Conservation (phyloP, 768 basidiomycete genomes). For the Podaxis sp. region DNA sequence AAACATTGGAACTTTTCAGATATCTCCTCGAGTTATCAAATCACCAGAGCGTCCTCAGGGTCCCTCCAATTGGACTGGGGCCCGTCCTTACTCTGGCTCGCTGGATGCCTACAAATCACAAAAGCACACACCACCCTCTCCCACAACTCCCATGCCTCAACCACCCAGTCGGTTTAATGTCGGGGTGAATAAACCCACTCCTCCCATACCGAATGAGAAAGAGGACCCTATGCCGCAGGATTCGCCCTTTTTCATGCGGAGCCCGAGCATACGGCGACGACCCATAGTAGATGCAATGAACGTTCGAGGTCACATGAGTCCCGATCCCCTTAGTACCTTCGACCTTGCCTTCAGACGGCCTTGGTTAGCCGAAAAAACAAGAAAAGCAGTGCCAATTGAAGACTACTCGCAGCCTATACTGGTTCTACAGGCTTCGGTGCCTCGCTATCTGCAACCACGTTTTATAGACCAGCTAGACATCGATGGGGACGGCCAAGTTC, state of each 20-base stretch:
- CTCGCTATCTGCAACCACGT: conserved; percentile 62
- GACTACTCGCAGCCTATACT: conserved; percentile 31
- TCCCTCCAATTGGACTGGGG: neutral
- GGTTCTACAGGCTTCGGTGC: conserved; percentile 28
- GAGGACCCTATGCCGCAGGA: conserved; percentile 18
- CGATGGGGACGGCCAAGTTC: conserved; percentile 63
- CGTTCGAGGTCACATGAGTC: conserved; percentile 28
- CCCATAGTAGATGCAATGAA: conserved; percentile 36
- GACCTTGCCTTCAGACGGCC: conserved; percentile 20
- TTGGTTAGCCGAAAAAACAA: conserved; percentile 15
- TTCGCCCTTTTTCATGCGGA: conserved; percentile 27
- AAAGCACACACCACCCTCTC: conserved; percentile 35
- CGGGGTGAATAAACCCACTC: conserved; percentile 30
- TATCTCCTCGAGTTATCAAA: conserved; percentile 10
- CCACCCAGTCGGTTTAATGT: conserved; percentile 26
- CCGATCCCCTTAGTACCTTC: conserved; percentile 25
- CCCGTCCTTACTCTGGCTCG: conserved; percentile 2
- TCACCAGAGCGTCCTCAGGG: conserved; percentile 11
- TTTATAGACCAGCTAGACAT: conserved; percentile 63
- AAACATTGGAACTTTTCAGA: neutral
- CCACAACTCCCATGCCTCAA: conserved; percentile 37
- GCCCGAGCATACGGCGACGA: conserved; percentile 33
- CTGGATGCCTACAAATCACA: conserved; percentile 10
- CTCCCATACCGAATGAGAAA: conserved; percentile 27
- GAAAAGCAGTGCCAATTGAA: conserved; percentile 17